phyloP scores from a whole-genome alignment of 202 grass and related monocot species.

The Panicum virgatum region DNA sequence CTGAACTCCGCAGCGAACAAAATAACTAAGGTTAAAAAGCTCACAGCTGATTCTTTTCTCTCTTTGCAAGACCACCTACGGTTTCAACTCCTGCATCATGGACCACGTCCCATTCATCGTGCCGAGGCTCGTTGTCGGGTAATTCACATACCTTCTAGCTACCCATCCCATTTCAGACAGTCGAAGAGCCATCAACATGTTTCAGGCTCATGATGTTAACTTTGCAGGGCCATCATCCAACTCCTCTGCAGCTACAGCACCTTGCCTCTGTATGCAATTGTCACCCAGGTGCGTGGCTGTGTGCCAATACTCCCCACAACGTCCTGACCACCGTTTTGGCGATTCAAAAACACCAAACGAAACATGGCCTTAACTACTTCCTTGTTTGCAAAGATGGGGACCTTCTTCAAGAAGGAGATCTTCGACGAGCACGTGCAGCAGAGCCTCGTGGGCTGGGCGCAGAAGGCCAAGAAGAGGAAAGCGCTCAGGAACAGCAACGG shows the following conservation, averaged over 20 bases:
- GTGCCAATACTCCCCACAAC: too few species aligned
- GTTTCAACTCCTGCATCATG: slow-evolving; percentile 94
- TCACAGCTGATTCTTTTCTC: slow-evolving; percentile 7
- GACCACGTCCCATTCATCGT: slow-evolving; percentile 69
- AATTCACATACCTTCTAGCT: not conserved
- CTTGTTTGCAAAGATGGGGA: slow-evolving; percentile 70
- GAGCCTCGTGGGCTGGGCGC: slow-evolving; percentile 68
- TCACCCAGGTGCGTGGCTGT: slow-evolving; percentile 58
- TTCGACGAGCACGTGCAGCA: slow-evolving; percentile 84
- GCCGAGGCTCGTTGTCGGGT: slow-evolving; percentile 83
- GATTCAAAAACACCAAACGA: not conserved
- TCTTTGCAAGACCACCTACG: slow-evolving; percentile 68
- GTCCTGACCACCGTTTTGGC: not conserved
- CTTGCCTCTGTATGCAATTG: slow-evolving; percentile 86
- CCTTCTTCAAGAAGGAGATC: slow-evolving; percentile 75
- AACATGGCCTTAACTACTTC: not conserved
- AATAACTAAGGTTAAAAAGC: not conserved
- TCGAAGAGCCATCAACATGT: not conserved
- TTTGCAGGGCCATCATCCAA: slow-evolving; percentile 69
- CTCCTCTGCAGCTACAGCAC: slow-evolving; percentile 96
- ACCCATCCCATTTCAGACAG: not conserved
- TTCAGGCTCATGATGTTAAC: not conserved
- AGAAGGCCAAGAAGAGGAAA: slow-evolving; percentile 64
- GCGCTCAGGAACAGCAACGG: slow-evolving; percentile 21
- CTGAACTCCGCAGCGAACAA: not conserved